Evolutionary conservation across 495 filamentous ascomycete species (phyloP), one percentile per base, ranked within the genome.

Genomic region (Platismatia glauca): DNA sequence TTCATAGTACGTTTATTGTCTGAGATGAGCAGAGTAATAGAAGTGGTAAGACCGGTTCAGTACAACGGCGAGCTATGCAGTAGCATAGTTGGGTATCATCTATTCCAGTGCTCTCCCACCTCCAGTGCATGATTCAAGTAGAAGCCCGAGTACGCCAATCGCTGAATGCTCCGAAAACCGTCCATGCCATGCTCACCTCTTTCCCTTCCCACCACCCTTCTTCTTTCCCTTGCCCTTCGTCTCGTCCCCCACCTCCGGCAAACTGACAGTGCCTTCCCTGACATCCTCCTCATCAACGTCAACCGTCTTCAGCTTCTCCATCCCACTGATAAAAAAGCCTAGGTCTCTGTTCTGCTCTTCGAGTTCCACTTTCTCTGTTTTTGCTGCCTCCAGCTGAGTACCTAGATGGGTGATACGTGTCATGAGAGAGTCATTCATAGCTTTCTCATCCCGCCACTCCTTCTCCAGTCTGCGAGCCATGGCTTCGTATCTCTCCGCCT

Each of bases 291-390:
- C 77, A 41, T 79, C 77, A 20, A 87, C 73, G 73, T 84, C 81
- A 24, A 78, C 70, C 66, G 88, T 84, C 77, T 84, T 84, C 67
- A 98, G 73, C 70, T 90, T 91, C 76, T 94, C 85, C 70, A 87
- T 82, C 5, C 89, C 86, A 53, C 84, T 87, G 56, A 98, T 91
- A 70, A 91, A 95, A 76, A 96, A 95, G 33, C 81, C 85, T 69
- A 98, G 70, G 74, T 98, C 94, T n/a, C 89, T 78, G 71, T 95
- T 93, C 78, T 88, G 84, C 73, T 97, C 93, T 62, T 84, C 82
- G 41, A 96, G 70, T 60, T 89, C 85, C 43, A 4, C n/a, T n/a
- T 59, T 84, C 69, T 86, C 76, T 41, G 69, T 69, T 69, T 82
- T 81, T 8, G 88, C 71, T 37, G 72, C 71, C 46, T 80, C 79